Evolutionary conservation across 1,139 yeast genomes (phyloP).

Genomic region (Yamadazyma atmosphaerica): DNA sequence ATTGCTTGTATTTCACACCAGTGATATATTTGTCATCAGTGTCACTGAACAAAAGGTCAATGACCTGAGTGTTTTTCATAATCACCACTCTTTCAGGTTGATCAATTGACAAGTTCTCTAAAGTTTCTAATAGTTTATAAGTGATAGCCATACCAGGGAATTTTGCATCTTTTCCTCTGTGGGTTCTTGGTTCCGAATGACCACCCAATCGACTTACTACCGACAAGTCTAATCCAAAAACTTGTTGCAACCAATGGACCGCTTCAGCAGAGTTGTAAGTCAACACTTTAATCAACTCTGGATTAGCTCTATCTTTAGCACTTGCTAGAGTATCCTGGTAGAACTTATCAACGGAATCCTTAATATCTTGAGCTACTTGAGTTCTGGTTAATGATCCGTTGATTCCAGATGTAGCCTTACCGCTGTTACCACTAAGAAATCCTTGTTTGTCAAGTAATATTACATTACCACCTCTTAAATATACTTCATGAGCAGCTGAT

Average conservation of each 20-base stretch:
- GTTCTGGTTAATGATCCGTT: conserved; percentile 71
- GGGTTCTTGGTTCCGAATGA: conserved; percentile 73
- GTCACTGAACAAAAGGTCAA: conserved; percentile 45
- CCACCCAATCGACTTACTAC: conserved; percentile 73
- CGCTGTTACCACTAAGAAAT: conserved; percentile 74
- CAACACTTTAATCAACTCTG: conserved; percentile 50
- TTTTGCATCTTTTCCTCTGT: conserved; percentile 64
- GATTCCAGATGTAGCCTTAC: conserved; percentile 81
- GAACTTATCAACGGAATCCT: conserved; percentile 60
- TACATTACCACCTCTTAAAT: conserved; percentile 56
- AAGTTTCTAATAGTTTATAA: conserved; percentile 54
- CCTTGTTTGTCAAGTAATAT: conserved; percentile 63
- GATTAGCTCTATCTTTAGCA: conserved; percentile 62
- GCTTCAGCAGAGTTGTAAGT: conserved; percentile 59
- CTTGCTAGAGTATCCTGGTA: conserved; percentile 66
- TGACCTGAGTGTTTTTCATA: conserved; percentile 54
- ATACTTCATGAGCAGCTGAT: conserved; percentile 70
- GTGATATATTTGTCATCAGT: conserved; percentile 24
- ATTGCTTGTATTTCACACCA: conserved; percentile 52
- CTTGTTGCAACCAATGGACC: conserved; percentile 69
- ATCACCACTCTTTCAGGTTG: conserved; percentile 55
- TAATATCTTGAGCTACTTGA: conserved; percentile 49
- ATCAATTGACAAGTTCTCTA: conserved; percentile 49
- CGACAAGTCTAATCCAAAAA: conserved; percentile 60
- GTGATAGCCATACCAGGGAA: conserved; percentile 81